phyloP scores from a whole-genome alignment of 768 basidiomycete species.

The Suillus occidentalis region DNA sequence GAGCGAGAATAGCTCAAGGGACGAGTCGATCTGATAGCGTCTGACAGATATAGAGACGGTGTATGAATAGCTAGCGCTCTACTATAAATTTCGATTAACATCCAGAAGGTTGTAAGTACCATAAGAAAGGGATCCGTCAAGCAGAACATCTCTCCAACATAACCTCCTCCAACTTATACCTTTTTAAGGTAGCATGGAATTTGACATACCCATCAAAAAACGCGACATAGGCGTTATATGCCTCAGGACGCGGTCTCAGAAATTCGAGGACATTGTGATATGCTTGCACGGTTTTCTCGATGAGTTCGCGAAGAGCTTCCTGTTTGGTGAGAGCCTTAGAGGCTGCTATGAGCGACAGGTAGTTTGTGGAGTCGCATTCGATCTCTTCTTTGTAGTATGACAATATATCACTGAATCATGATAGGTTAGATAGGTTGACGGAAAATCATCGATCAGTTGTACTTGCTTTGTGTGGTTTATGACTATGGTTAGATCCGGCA shows the following conservation, averaged over 20 bases:
- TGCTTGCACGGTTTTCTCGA: conserved; percentile 21
- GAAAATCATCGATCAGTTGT: neutral
- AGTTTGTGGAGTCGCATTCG: conserved; percentile 32
- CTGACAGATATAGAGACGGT: neutral
- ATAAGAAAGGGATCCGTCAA: neutral
- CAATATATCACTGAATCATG: conserved; percentile 29
- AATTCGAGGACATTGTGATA: conserved; percentile 21
- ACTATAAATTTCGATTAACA: neutral
- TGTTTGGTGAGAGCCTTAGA: conserved; percentile 22
- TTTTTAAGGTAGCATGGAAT: conserved; percentile 17
- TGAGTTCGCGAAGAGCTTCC: conserved; percentile 22
- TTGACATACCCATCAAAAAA: conserved; percentile 16
- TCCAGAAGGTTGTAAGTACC: neutral
- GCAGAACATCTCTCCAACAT: neutral
- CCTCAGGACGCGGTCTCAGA: conserved; percentile 10
- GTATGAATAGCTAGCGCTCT: neutral
- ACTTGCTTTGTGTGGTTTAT: conserved; percentile 40
- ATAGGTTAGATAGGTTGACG: neutral
- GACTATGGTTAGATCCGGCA: conserved; percentile 37
- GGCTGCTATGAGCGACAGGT: conserved; percentile 30
- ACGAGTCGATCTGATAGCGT: neutral
- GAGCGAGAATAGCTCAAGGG: neutral
- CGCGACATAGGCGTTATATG: conserved; percentile 6
- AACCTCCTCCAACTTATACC: conserved; percentile 21
- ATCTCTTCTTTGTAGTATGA: conserved; percentile 38